Base-by-base conservation (phyloP, 768 basidiomycete genomes). In the Pilatotrama ljubarskyi region DNA sequence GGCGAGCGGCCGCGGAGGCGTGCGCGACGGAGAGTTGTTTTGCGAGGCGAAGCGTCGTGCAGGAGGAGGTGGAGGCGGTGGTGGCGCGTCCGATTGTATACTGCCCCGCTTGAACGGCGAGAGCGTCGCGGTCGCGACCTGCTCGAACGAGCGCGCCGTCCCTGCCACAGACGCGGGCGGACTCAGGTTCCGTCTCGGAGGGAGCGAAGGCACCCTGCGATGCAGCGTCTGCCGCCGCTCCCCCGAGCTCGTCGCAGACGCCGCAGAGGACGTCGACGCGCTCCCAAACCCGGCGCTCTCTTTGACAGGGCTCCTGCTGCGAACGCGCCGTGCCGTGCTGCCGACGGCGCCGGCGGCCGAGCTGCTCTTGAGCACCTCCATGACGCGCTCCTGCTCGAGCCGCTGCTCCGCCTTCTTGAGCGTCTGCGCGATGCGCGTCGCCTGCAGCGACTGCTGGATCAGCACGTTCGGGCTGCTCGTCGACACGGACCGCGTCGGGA, bases 321-420 rank as follows among this genome's bases (percentile, higher is more conserved):
- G 24, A 50, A 65, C 55, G 51, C 74, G 58, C 50, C 55, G 38
- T 44, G 56, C 7, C 68, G 44, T 58, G 43, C 18, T n/a, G n/a
- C 20, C 29, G 22, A 56, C 60, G 40, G 40, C 37, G 40, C 61
- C 63, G 11, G 29, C 29, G 4, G 29, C 29, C 29, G 63, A 56
- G 40, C 84, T 84, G 64, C 86, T 87, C 72, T 87, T 88, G 32
- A 92, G 76, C 11, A 92, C 84, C 70, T 86, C 83, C 60, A 90
- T 75, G 18, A 90, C 81, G 10, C 90, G 78, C 68, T 88, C 86
- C 63, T 83, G 82, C 70, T 89, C 88, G 17, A 90, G 76, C 62
- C 82, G 78, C 41, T 83, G 83, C 66, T 91, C 86, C 0, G 83
- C 85, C 48, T 82, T 82, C 72, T 90, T 89, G 72, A 90, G 76